Evolutionary conservation across 2,329 filamentous ascomycete species (phyloP).

Genomic region (Aureobasidium sp.): DNA sequence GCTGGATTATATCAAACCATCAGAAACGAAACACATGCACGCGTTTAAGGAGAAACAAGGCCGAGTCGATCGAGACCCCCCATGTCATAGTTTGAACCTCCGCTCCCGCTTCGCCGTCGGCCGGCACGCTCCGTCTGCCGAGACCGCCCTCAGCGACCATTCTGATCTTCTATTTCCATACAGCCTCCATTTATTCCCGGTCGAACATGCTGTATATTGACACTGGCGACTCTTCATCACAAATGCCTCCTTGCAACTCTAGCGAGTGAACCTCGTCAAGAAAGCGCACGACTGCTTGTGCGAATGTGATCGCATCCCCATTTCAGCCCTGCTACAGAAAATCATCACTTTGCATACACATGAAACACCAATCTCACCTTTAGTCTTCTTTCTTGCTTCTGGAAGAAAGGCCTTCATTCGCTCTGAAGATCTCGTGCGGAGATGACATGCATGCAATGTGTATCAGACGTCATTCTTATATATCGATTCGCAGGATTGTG

Average conservation of each 20-base stretch:
- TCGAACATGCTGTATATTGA: too few relatives aligned
- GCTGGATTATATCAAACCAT: neutral
- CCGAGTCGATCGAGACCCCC: neutral
- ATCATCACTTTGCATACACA: neutral
- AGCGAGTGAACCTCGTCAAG: too few relatives aligned
- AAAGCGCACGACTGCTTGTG: neutral
- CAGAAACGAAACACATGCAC: neutral
- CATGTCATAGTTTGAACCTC: neutral
- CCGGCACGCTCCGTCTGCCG: slow-evolving; percentile 6
- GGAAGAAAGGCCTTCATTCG: neutral
- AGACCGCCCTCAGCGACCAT: neutral
- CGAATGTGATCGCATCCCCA: neutral
- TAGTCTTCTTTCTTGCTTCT: neutral
- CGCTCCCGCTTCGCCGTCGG: neutral
- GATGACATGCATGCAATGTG: neutral
- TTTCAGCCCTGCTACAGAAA: neutral
- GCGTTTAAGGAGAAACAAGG: neutral
- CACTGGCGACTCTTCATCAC: neutral
- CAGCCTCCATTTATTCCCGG: neutral
- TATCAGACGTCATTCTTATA: neutral
- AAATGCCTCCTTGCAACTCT: neutral
- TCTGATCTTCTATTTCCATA: neutral
- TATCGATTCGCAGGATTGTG: neutral
- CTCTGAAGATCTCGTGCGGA: neutral
- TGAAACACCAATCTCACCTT: neutral